phyloP scores from a whole-genome alignment of 2,329 filamentous ascomycete genomes.

The Hypomyces perniciosus region DNA sequence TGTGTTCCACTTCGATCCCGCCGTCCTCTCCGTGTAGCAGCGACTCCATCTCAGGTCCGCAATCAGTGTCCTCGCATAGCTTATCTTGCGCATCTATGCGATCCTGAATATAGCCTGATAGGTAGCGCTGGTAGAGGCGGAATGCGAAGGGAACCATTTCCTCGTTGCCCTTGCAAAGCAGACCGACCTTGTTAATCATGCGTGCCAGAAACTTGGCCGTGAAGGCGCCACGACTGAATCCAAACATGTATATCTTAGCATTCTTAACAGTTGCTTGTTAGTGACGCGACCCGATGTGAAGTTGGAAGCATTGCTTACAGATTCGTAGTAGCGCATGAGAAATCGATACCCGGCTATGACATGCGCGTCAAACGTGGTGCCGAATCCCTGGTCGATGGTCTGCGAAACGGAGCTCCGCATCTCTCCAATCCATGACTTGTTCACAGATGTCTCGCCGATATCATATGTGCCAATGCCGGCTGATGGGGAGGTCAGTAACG shows the following conservation, averaged over 20 bases:
- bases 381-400: conserved; percentile 38
- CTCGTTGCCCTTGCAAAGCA: conserved; percentile 46
- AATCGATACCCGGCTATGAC: conserved; percentile 49
- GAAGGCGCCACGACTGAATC: conserved; percentile 47
- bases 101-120: conserved; percentile 33
- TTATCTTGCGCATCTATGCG: conserved; percentile 19
- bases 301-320: conserved; percentile 22
- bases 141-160: conserved; percentile 49
- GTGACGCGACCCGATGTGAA: background rate
- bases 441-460: conserved; percentile 35
- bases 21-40: conserved; percentile 16
- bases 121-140: conserved; percentile 36
- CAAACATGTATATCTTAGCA: conserved; percentile 49
- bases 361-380: conserved; percentile 44
- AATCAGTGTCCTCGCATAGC: background rate
- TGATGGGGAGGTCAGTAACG: conserved; percentile 13
- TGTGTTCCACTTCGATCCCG: conserved; percentile 18
- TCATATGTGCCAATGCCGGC: conserved; percentile 47
- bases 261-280: conserved; percentile 25
- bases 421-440: conserved; percentile 30
- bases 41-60: conserved; percentile 25
- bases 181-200: conserved; percentile 44
- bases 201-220: conserved; percentile 47
- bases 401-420: conserved; percentile 31
- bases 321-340: conserved; percentile 47